A percentile compares a stretch with the other conserved stretches of the same genome.
phyloP scores from a whole-genome alignment of 371 early-diverging fungal genomes.

The Choanephora cucurbitarum region DNA sequence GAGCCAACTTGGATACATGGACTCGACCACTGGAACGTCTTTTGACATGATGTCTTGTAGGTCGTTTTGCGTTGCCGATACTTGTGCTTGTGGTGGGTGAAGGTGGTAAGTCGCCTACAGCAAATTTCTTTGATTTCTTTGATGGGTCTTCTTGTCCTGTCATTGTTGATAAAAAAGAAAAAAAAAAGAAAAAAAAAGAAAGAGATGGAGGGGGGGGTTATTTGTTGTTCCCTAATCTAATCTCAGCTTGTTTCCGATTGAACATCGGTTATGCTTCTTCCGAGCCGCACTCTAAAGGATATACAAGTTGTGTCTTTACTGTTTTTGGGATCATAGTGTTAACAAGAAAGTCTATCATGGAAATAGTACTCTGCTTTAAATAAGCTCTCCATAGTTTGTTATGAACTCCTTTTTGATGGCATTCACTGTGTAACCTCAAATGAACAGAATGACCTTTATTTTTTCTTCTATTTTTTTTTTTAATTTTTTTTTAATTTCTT shows the following conservation, averaged over 20 bases:
- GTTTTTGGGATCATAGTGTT: no score
- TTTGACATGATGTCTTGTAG: conserved; percentile 36
- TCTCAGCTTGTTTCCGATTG: no score
- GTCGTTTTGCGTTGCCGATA: conserved; percentile 14
- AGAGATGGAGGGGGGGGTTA: not conserved
- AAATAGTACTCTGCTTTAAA: no score
- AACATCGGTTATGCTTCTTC: no score
- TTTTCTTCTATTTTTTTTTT: not conserved
- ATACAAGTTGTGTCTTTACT: no score
- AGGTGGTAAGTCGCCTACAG: conserved; percentile 32
- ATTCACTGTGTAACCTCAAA: no score
- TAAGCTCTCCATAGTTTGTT: no score
- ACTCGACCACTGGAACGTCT: conserved; percentile 35
- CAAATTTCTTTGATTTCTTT: conserved; percentile 29
- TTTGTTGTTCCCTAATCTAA: not conserved
- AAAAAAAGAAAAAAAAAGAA: not conserved
- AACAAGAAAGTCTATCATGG: no score
- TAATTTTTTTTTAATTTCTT: no score
- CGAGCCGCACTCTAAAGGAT: no score
- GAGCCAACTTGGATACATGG: conserved; percentile 32
- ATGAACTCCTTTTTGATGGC: no score
- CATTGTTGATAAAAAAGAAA: conserved; percentile 3
- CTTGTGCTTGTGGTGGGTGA: conserved; percentile 26
- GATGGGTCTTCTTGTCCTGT: conserved; percentile 18
- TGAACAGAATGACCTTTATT: not conserved